phyloP scores from a whole-genome alignment of 495 filamentous ascomycete genomes.

The Cetradonia linearis region DNA sequence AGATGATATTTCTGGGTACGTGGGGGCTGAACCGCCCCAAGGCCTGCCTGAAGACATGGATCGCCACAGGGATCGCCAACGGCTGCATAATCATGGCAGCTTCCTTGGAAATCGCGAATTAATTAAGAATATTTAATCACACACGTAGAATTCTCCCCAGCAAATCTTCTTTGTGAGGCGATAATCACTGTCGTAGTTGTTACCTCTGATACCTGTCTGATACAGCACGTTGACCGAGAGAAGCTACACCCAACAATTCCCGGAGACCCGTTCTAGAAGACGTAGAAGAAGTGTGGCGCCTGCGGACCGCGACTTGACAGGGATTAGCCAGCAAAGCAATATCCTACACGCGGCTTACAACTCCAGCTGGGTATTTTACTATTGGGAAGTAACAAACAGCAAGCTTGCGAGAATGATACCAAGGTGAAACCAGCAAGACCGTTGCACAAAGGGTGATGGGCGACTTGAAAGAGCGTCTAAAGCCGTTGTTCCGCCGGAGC shows the following conservation, averaged over 20 bases:
- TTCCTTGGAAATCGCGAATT: neutral
- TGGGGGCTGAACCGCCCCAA: neutral
- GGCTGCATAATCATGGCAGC: slow-evolving; percentile 1
- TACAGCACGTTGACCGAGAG: neutral
- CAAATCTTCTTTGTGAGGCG: neutral
- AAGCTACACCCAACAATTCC: neutral
- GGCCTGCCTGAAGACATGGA: neutral
- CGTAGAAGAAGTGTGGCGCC: slow-evolving; percentile 1
- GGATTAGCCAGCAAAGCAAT: slow-evolving; percentile 3
- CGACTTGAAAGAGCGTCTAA: slow-evolving; percentile 22
- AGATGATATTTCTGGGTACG: neutral
- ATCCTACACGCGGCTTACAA: neutral
- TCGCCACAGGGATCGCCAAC: neutral
- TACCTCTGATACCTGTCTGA: neutral
- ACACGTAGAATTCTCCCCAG: neutral
- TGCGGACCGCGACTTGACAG: slow-evolving; percentile 4
- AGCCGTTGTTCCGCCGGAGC: slow-evolving; percentile 25
- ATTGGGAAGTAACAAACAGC: neutral
- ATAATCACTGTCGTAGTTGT: neutral
- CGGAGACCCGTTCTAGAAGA: neutral
- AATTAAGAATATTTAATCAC: neutral
- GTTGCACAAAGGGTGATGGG: slow-evolving; percentile 14
- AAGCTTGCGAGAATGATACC: neutral
- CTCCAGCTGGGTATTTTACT: neutral
- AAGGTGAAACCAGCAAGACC: neutral